Base-by-base conservation (phyloP, 2,329 filamentous ascomycete genomes). In the Claviceps africana region DNA sequence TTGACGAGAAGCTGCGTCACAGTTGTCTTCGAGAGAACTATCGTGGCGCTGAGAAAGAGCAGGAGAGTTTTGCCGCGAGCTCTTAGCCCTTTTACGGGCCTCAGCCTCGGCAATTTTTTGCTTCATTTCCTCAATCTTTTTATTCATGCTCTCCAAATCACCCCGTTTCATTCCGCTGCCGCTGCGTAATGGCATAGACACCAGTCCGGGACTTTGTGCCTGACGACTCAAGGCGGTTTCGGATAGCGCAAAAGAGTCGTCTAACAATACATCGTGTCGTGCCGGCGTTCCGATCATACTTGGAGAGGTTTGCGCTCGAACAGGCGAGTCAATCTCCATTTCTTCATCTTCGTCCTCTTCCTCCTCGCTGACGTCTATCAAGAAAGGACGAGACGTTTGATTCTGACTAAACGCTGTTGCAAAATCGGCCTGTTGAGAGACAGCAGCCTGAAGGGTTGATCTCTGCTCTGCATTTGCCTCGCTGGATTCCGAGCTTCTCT, bases 331-430 rank as follows among this genome's bases (percentile, higher is more conserved):
- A 25, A 84, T 73, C 53, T 82, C 81, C 47, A 82, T 74, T 57
- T 82, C 79, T 53, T 80, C 78, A 48, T 79, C 76, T 35, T 76
- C 74, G 56, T 82, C 79, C 52, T 81, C 79, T 48, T 81, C 77
- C 39, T 77, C 75, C 7, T 95, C 90, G 62, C 88, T 95, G 40
- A 94, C 83, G 57, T 94, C 81, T 58, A 95, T 95, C 40, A 95
- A 78, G 50, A 95, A 77, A 2, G 77, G 77, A 48, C 81, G 74
- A 25, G 83, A 74, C 50, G 76, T 70, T 25, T 74, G 72, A 47
- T 72, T 73, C 45, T 82, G 78, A 13, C 77, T 78, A 59, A 83
- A 82, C 2, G 48, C 25, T 33, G 48, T 39, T 22, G 48, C n/a
- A 13, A n/a, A 17, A 17, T 21, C 37, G 17, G 31, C 8, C n/a